Evolutionary conservation across 1,284 basidiomycete genomes (phyloP).

Genomic region (Anthracocystis panici-leucophaei): DNA sequence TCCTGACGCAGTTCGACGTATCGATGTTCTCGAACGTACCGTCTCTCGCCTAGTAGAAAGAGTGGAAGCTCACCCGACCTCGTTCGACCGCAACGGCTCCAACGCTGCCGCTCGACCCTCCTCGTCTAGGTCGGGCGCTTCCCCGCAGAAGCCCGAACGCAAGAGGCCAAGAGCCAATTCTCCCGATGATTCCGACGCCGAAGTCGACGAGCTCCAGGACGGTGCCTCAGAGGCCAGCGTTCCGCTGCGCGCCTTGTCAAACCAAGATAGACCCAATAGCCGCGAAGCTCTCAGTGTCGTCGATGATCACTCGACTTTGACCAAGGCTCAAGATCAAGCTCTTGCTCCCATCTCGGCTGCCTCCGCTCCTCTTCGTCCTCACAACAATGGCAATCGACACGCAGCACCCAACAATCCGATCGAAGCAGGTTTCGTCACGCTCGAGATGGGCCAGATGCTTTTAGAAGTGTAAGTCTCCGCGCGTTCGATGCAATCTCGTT

Average conservation of each 20-base stretch:
- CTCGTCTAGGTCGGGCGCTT: slow-evolving; percentile 22
- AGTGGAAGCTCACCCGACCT: slow-evolving; percentile 17
- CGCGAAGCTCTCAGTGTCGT: slow-evolving; percentile 7
- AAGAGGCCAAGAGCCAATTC: slow-evolving; percentile 32
- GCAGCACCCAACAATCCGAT: slow-evolving; percentile 11
- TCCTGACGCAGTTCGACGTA: slow-evolving; percentile 37
- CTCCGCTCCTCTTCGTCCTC: background rate
- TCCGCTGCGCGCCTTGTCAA: slow-evolving; percentile 22
- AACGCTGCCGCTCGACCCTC: slow-evolving; percentile 10
- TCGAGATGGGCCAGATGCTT: slow-evolving; percentile 38
- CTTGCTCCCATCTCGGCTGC: background rate
- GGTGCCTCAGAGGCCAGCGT: slow-evolving; percentile 41
- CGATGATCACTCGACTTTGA: slow-evolving; percentile 8
- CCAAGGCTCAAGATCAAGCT: slow-evolving; percentile 2
- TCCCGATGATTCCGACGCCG: slow-evolving; percentile 41
- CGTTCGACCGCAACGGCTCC: slow-evolving; percentile 10
- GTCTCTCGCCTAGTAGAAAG: slow-evolving; percentile 31
- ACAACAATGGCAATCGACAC: slow-evolving; percentile 12
- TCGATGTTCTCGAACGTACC: slow-evolving; percentile 39
- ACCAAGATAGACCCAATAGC: slow-evolving; percentile 18
- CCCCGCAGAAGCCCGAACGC: slow-evolving; percentile 30
- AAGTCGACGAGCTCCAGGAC: slow-evolving; percentile 50
- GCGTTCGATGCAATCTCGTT: background rate
- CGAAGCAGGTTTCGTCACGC: slow-evolving; percentile 36
- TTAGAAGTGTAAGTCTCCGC: slow-evolving; percentile 19